A percentile compares a stretch with the other conserved stretches of the same genome.
These are phyloP conservation scores for Cavenderia fasciculata DNA, from an alignment of 78 protist species.

Conservation along the genomic window DNA sequence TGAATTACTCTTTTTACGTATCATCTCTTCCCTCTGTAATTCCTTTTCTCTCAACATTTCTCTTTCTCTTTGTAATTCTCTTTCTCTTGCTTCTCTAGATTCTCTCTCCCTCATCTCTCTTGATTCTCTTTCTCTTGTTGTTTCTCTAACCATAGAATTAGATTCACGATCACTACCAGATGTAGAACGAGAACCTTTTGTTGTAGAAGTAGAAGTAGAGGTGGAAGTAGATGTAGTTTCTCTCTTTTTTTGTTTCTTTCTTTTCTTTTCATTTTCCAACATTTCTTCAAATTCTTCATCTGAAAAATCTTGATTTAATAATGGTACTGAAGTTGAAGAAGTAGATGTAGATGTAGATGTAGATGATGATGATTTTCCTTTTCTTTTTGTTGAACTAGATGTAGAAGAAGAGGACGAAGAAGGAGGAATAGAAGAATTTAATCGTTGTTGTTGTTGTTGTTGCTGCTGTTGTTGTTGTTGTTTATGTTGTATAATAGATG, in stretches of 20 bases:
- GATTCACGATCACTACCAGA: constrained; percentile 11
- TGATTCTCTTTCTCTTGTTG: not conserved
- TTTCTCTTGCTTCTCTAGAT: not conserved
- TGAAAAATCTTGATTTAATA: constrained; percentile 3
- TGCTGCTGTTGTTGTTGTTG: not conserved
- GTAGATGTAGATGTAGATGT: not conserved
- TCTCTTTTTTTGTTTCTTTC: constrained; percentile 33
- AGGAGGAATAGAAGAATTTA: not conserved
- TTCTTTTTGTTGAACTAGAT: not conserved
- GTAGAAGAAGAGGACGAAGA: not conserved
- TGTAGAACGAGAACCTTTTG: not conserved
- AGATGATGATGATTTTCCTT: not conserved
- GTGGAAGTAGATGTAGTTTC: not conserved
- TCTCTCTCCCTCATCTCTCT: not conserved
- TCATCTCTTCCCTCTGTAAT: not conserved
- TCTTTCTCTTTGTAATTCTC: constrained; percentile 8
- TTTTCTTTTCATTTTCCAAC: constrained; percentile 42
- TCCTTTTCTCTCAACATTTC: not conserved
- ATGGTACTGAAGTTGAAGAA: not conserved
- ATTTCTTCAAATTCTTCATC: constrained; percentile 54
- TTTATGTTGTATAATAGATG: no score
- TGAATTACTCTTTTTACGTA: constrained; percentile 1
- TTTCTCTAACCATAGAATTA: not conserved
- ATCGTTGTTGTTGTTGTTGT: not conserved
- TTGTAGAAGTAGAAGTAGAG: not conserved